Evolutionary conservation across 805 yeast species (phyloP).

Genomic region (Yamadazyma takamatsuzukensis): DNA sequence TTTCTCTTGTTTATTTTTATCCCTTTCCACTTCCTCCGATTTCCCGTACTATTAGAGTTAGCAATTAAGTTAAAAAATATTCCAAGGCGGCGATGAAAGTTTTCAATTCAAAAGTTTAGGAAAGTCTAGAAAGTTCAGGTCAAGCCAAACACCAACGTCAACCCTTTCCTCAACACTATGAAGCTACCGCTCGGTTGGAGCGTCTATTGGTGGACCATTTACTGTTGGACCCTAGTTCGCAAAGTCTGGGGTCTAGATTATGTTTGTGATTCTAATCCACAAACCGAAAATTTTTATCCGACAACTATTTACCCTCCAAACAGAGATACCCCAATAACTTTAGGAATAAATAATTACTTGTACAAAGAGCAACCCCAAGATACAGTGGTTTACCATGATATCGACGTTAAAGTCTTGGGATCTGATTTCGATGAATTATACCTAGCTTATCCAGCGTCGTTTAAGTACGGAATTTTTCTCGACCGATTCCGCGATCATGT

Average conservation of each 20-base stretch:
- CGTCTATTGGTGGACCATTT: no score
- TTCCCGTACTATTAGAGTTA: no score
- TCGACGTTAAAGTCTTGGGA: constrained; percentile 8
- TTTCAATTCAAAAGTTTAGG: no score
- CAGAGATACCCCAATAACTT: constrained; percentile 9
- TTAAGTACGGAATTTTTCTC: constrained; percentile 1
- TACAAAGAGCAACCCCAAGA: constrained; percentile 2
- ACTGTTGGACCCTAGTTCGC: not conserved
- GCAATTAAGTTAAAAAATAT: no score
- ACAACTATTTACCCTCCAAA: constrained; percentile 6
- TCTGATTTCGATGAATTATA: constrained; percentile 7
- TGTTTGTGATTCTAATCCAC: no score
- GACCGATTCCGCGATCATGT: constrained; percentile 6
- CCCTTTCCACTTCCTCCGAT: no score
- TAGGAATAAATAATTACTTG: constrained; percentile 10
- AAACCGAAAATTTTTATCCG: constrained; percentile 10
- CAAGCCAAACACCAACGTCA: no score
- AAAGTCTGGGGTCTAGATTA: not conserved
- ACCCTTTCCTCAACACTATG: no score
- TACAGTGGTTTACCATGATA: constrained; percentile 7
- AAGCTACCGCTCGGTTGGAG: no score
- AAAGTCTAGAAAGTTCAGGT: no score
- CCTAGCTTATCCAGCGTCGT: constrained; percentile 8
- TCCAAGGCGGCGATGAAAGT: no score
- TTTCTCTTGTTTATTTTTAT: no score